Evolutionary conservation across 1,284 basidiomycete genomes (phyloP).

Genomic region (Athelia sp.): DNA sequence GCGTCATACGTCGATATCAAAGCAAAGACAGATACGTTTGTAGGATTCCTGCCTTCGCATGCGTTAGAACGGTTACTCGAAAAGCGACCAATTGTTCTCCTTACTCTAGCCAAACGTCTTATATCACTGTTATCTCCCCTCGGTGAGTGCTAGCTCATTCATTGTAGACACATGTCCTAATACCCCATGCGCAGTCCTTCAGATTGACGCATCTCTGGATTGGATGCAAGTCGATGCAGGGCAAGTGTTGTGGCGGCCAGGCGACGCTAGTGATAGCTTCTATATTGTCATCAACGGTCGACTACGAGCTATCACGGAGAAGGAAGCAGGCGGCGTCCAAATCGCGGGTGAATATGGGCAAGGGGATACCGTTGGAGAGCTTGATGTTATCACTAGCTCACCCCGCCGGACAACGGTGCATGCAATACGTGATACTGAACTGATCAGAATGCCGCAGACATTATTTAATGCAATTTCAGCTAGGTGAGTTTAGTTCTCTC

Average conservation of each 20-base stretch:
- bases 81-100: conserved; percentile 88
- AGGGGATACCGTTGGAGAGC: conserved; percentile 81
- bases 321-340: conserved; percentile 66
- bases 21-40: conserved; percentile 96
- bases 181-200: conserved; percentile 63
- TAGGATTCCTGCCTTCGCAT: conserved; percentile 88
- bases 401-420: conserved; percentile 88
- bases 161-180: conserved; percentile 3
- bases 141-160: conserved; percentile 36
- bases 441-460: conserved; percentile 97
- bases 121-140: conserved; percentile 93
- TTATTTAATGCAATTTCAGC: conserved; percentile 96
- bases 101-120: conserved; percentile 95
- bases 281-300: conserved; percentile 99
- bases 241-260: conserved; percentile 88
- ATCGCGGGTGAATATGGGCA: conserved; percentile 95
- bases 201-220: conserved; percentile 96
- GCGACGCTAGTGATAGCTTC: conserved; percentile 89
- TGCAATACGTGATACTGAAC: conserved; percentile 96
- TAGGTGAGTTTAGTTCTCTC: conserved; percentile 38
- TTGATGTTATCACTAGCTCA: conserved; percentile 98
- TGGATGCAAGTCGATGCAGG: conserved; percentile 98
- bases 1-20: conserved; percentile 95
- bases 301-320: conserved; percentile 77
- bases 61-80: conserved; percentile 90